Base-by-base conservation (phyloP, 2,329 filamentous ascomycete genomes). In the Stylonectria norvegica region DNA sequence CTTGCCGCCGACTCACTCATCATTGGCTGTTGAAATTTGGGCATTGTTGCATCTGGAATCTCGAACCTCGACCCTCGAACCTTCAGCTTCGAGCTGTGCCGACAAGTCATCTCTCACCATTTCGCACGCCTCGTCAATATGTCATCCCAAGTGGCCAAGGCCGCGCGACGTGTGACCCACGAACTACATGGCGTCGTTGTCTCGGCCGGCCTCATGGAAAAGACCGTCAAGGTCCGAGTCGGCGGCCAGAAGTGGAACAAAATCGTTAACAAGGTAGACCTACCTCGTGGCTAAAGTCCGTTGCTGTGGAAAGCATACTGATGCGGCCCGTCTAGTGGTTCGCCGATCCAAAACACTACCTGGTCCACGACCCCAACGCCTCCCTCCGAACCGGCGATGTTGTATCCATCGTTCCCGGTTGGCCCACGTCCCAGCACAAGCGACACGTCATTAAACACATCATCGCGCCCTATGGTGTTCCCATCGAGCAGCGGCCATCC, bases 331-430 rank as follows among this genome's bases (percentile, higher is more conserved):
- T 70, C 75, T n/a, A 69, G 67, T 67, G 61, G 68, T 90, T 85
- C 63, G 76, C 81, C 56, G 69, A 75, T 31, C 76, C 78, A 16
- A 71, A 75, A 49, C 76, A 79, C 50, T 76, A 84, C 60, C 78
- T 91, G 20, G 86, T 90, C 25, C 85, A 89, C 69, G 87, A 93
- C 64, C 87, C 87, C 19, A 79, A 79, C 62, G 78, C 81, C 52
- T 89, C 85, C 18, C 75, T 89, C 25, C 75, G 81, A 42, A 76
- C 77, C 36, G 87, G 87, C 58, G 87, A 93, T 62, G 78, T 91
- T 3, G 79, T 93, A 19, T 75, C 80, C 47, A 86, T 91, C 53
- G 71, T 73, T 6, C 74, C 80, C 5, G 82, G 81, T 41, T 82
- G 76, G 75, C 78, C 79, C 37, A 78, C 77, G 5, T 81, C 78